phyloP scores from a whole-genome alignment of 768 basidiomycete genomes.

The Tricholomella constricta region DNA sequence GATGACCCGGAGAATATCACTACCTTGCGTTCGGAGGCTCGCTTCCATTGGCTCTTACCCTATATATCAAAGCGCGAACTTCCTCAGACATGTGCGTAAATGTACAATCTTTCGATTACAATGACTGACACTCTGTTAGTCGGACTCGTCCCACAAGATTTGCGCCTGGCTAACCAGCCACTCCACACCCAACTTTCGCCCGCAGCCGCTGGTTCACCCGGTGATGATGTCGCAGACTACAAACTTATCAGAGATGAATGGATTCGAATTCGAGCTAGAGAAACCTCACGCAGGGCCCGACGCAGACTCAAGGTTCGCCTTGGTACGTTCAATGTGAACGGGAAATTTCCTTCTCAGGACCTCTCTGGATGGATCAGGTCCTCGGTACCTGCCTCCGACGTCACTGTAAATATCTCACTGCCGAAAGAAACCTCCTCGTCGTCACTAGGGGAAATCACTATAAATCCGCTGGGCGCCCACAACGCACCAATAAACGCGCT shows the following conservation, averaged over 20 bases:
- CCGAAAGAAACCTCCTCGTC: slow-evolving; percentile 38
- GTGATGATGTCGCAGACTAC: slow-evolving; percentile 62
- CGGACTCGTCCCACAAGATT: slow-evolving; percentile 49
- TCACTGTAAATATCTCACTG: slow-evolving; percentile 31
- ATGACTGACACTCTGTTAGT: slow-evolving; percentile 30
- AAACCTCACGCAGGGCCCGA: slow-evolving; percentile 34
- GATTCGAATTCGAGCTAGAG: slow-evolving; percentile 50
- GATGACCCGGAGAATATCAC: slow-evolving; percentile 25
- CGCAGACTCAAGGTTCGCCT: slow-evolving; percentile 52
- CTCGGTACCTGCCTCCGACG: slow-evolving; percentile 4
- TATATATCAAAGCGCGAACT: slow-evolving; percentile 34
- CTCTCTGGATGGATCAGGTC: slow-evolving; percentile 64
- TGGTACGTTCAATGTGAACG: slow-evolving; percentile 88
- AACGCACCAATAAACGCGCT: background rate
- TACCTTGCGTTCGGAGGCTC: slow-evolving; percentile 30
- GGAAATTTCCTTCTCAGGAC: slow-evolving; percentile 72
- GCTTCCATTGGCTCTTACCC: slow-evolving; percentile 49
- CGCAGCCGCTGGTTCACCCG: slow-evolving; percentile 61
- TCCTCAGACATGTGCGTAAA: slow-evolving; percentile 10
- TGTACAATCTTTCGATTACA: background rate
- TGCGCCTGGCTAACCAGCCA: slow-evolving; percentile 50
- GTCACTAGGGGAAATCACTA: slow-evolving; percentile 29
- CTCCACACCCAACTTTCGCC: slow-evolving; percentile 57
- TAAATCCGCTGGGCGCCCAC: slow-evolving; percentile 22
- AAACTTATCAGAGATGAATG: slow-evolving; percentile 63